Evolutionary conservation across 306 rosid species (phyloP).

Genomic region (Cucurbita pepo): DNA sequence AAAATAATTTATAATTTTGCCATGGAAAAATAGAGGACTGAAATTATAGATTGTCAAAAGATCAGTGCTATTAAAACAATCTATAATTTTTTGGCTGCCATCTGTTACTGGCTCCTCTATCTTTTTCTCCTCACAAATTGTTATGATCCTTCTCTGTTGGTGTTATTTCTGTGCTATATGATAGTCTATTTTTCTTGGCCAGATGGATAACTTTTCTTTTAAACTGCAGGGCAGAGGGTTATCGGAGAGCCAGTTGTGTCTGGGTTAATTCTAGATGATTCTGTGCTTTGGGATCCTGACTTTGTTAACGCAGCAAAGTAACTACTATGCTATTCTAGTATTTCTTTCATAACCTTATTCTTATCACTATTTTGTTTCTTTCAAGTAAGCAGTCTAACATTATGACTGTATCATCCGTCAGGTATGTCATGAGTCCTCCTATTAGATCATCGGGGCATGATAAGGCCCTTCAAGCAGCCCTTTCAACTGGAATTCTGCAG

Average conservation of each 20-base stretch:
- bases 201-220: neutral
- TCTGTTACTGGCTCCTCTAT: neutral
- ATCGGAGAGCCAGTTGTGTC: slow-evolving; percentile 81
- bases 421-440: slow-evolving; percentile 98
- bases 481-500: slow-evolving; percentile 75
- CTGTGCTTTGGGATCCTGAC: slow-evolving; percentile 89
- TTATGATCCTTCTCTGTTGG: neutral
- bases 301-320: slow-evolving; percentile 71
- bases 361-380: slow-evolving; percentile 3
- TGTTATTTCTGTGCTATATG: neutral
- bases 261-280: slow-evolving; percentile 77
- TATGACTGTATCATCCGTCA: slow-evolving; percentile 17
- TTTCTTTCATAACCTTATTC: neutral
- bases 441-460: slow-evolving; percentile 66
- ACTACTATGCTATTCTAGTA: slow-evolving; percentile 11
- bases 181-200: neutral
- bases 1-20: no score
- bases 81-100: neutral
- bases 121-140: neutral
- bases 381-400: neutral
- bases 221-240: slow-evolving; percentile 59
- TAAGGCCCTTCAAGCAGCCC: slow-evolving; percentile 90
- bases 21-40: no score
- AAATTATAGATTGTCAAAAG: neutral
- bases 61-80: neutral